Percentiles rank a stretch among this genome's conserved stretches.
These are phyloP conservation scores for Protostelium mycophagum DNA, from an alignment of 78 protist species.

Conservation along the genomic window DNA sequence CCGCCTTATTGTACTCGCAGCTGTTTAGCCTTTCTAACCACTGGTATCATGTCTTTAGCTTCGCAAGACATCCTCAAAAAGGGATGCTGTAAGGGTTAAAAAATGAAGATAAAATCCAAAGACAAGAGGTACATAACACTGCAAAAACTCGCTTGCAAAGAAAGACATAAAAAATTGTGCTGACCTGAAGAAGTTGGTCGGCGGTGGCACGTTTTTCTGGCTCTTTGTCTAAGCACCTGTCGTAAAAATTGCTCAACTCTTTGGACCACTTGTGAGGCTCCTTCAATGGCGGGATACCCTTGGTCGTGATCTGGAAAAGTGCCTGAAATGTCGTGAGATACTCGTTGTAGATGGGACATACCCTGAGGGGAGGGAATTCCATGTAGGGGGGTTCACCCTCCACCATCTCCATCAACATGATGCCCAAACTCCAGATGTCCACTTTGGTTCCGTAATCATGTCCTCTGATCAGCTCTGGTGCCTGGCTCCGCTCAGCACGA, in stretches of 20 bases:
- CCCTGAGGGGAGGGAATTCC: conserved; percentile 9
- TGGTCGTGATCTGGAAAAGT: conserved; percentile 85
- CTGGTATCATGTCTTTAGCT: background rate
- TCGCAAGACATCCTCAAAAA: background rate
- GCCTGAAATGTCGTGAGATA: conserved; percentile 73
- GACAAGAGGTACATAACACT: background rate
- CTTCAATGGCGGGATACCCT: conserved; percentile 82
- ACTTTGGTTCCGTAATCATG: conserved; percentile 81
- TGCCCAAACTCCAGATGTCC: conserved; percentile 94
- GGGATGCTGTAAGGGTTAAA: conserved; percentile 3
- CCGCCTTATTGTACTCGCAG: background rate
- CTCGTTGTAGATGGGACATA: background rate
- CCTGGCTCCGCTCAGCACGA: background rate
- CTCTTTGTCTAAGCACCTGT: conserved; percentile 70
- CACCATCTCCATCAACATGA: conserved; percentile 86
- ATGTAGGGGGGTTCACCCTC: conserved; percentile 92
- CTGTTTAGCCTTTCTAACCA: background rate
- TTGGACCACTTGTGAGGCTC: conserved; percentile 63
- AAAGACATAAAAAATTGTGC: background rate
- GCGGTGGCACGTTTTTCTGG: conserved; percentile 31
- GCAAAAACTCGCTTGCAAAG: background rate
- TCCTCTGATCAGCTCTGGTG: conserved; percentile 67
- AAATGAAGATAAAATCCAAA: too few relatives aligned
- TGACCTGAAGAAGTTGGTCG: conserved; percentile 1
- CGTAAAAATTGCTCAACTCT: conserved; percentile 72